Conservation (phyloP, 192 early-diverging fungal genomes). For the Tieghemiomyces parasiticus region DNA sequence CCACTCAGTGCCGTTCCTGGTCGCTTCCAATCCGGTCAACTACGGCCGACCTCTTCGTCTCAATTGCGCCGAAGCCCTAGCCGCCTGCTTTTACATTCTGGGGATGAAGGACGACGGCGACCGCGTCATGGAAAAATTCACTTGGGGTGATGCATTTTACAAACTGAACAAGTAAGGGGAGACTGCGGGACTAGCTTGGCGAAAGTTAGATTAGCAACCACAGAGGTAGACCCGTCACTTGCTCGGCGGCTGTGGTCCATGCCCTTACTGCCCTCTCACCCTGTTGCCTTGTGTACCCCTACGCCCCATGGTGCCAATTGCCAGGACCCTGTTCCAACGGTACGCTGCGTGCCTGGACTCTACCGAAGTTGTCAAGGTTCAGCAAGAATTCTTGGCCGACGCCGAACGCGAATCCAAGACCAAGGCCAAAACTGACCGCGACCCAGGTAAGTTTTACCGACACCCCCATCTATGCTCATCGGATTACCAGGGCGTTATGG, state of each 20-base stretch:
- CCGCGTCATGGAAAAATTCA: constrained; percentile 71
- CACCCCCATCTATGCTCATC: neutral
- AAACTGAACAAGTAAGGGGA: constrained; percentile 67
- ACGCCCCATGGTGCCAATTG: constrained; percentile 21
- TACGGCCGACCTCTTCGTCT: constrained; percentile 93
- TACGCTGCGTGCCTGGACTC: constrained; percentile 68
- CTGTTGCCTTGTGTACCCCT: neutral
- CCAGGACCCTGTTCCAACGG: constrained; percentile 55
- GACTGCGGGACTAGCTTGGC: neutral
- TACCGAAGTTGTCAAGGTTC: constrained; percentile 50
- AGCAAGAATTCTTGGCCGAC: constrained; percentile 65
- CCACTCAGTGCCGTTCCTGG: constrained; percentile 69
- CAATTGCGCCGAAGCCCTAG: constrained; percentile 96
- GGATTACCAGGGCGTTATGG: constrained; percentile 14
- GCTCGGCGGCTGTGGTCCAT: neutral
- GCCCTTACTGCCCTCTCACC: constrained; percentile 11
- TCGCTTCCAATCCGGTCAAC: constrained; percentile 95
- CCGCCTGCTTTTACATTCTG: constrained; percentile 82
- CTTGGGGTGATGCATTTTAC: constrained; percentile 88
- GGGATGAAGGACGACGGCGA: constrained; percentile 62
- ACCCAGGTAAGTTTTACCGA: neutral
- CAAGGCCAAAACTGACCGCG: constrained; percentile 19
- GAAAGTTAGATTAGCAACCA: neutral
- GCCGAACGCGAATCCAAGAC: constrained; percentile 40
- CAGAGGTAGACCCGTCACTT: neutral